Percentiles rank a stretch among this genome's conserved stretches.
These are phyloP conservation scores for Nicotiana undulata DNA, from an alignment of 257 asterid genomes.

Conservation along the genomic window DNA sequence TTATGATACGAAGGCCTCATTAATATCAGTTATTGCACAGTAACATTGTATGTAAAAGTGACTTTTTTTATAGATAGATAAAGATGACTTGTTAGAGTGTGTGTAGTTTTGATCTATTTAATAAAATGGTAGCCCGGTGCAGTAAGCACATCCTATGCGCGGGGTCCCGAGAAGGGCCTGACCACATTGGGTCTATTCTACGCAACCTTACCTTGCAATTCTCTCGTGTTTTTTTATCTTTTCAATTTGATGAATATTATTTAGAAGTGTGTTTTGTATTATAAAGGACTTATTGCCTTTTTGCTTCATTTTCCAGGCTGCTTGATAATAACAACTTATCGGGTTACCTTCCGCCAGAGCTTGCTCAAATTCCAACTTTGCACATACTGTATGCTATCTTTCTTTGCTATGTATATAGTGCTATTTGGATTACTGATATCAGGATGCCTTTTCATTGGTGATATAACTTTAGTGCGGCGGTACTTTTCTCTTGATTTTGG, in stretches of 20 bases:
- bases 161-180: neutral
- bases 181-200: neutral
- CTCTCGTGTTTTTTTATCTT: neutral
- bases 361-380: slow-evolving; percentile 52
- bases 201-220: neutral
- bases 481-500: neutral
- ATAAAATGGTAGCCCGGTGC: neutral
- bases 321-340: slow-evolving; percentile 93
- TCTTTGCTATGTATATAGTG: neutral
- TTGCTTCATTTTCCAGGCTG: slow-evolving; percentile 50
- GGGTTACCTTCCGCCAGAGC: slow-evolving; percentile 81
- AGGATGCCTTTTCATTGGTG: neutral
- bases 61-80: neutral
- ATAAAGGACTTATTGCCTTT: neutral
- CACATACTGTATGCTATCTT: slow-evolving; percentile 59
- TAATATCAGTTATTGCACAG: neutral
- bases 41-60: neutral
- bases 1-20: neutral
- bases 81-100: slow-evolving; percentile 2
- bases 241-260: neutral
- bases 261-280: neutral
- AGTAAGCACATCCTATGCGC: neutral
- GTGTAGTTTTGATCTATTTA: neutral
- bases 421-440: neutral
- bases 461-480: neutral